Evolutionary conservation across 2,329 filamentous ascomycete genomes (phyloP).

Genomic region (Cladosporium sp.): DNA sequence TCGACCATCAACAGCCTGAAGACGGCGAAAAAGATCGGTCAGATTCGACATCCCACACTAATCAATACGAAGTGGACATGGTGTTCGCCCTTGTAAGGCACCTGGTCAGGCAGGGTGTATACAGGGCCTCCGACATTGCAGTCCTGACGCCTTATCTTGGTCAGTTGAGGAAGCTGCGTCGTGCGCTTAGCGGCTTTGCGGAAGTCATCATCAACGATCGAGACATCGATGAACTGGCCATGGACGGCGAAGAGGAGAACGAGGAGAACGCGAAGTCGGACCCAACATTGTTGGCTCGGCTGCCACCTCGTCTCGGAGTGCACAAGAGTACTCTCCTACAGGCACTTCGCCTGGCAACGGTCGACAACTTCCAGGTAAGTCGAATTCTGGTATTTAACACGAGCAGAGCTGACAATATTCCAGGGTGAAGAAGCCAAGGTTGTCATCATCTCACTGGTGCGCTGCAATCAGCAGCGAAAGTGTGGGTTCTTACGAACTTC

Average conservation of each 20-base stretch:
- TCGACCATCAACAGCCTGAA: constrained; percentile 58
- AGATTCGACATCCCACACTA: constrained; percentile 49
- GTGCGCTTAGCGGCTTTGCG: constrained; percentile 49
- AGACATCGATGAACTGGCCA: constrained; percentile 56
- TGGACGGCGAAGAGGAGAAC: constrained; percentile 25
- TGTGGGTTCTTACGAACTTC: constrained; percentile 67
- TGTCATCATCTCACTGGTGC: constrained; percentile 68
- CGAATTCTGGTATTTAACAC: not conserved
- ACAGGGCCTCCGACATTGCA: constrained; percentile 63
- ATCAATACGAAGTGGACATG: constrained; percentile 65
- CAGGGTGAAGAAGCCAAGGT: constrained; percentile 74
- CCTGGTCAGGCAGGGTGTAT: constrained; percentile 64
- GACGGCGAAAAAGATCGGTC: constrained; percentile 30
- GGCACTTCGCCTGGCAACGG: constrained; percentile 60
- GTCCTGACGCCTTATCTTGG: constrained; percentile 68
- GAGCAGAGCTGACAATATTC: not conserved
- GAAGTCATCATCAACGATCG: constrained; percentile 65
- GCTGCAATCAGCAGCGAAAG: constrained; percentile 61
- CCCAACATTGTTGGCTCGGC: not conserved
- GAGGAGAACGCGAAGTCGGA: constrained; percentile 18
- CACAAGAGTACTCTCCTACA: constrained; percentile 43
- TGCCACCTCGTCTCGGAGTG: not conserved
- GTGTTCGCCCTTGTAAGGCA: constrained; percentile 63
- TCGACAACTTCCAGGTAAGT: constrained; percentile 61
- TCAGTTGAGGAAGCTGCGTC: constrained; percentile 56